Conservation (phyloP, 257 asterid species). For the Euphrasia confusa region DNA sequence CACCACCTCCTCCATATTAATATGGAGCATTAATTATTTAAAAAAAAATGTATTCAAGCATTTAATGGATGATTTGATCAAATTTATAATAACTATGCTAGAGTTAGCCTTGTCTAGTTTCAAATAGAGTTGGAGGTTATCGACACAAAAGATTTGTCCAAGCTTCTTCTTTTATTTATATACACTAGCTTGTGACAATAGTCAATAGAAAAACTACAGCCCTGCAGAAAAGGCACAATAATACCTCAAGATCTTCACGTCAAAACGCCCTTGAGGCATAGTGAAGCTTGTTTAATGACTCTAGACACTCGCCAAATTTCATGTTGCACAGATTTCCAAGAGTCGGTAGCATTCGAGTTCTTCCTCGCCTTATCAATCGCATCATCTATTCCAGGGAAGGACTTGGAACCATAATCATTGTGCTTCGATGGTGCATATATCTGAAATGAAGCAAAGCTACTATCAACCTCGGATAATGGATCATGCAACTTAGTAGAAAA, state of each 20-base stretch:
- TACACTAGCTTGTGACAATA: too few species aligned
- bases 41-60: too few species aligned
- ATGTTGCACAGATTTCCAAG: slow-evolving; percentile 66
- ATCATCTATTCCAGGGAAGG: slow-evolving; percentile 70
- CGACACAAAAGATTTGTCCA: too few species aligned
- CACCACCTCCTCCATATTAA: neutral
- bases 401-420: slow-evolving; percentile 60
- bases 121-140: too few species aligned
- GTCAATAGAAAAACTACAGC: neutral
- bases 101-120: too few species aligned
- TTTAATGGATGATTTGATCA: too few species aligned
- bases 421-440: slow-evolving; percentile 78
- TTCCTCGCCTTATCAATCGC: slow-evolving; percentile 50
- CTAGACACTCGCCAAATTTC: slow-evolving; percentile 87
- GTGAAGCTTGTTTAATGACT: slow-evolving; percentile 71
- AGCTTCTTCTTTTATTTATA: too few species aligned
- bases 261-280: slow-evolving; percentile 55
- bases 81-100: too few species aligned
- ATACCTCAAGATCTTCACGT: slow-evolving; percentile 30
- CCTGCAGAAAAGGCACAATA: neutral
- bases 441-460: slow-evolving; percentile 30
- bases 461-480: slow-evolving; percentile 14
- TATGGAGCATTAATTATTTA: too few species aligned
- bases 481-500: neutral
- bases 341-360: slow-evolving; percentile 33